Evolutionary conservation across 2,329 filamentous ascomycete species (phyloP).

Genomic region (Alternaria gansuensis): DNA sequence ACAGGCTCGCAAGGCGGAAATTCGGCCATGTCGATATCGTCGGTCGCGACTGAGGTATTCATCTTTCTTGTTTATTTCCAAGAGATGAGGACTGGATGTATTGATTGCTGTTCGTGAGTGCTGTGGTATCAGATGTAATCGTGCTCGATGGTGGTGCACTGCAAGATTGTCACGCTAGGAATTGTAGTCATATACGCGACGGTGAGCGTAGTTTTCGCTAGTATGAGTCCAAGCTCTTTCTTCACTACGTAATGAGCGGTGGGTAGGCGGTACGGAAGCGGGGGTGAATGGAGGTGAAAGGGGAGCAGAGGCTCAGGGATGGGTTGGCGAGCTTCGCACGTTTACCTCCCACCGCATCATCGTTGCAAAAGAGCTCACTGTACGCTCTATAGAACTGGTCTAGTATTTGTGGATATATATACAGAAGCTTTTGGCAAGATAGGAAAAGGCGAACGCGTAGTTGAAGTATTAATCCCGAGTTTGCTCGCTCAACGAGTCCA

Average conservation of each 20-base stretch:
- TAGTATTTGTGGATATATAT: no score
- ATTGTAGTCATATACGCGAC: neutral
- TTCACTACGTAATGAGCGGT: neutral
- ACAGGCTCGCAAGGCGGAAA: no score
- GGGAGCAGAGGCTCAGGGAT: neutral
- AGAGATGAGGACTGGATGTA: rapidly evolving
- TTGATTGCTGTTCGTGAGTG: neutral
- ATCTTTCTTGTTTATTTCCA: neutral
- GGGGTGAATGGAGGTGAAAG: neutral
- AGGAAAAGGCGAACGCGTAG: neutral
- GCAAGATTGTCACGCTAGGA: neutral
- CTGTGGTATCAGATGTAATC: neutral
- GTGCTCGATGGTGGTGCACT: neutral
- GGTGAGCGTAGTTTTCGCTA: neutral
- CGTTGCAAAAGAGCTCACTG: no score
- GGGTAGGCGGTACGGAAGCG: neutral
- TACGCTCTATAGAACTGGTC: neutral
- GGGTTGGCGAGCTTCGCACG: rapidly evolving
- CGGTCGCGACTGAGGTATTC: rapidly evolving
- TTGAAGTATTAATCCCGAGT: no score
- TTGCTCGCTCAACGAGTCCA: neutral
- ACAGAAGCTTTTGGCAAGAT: neutral
- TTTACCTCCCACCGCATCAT: neutral
- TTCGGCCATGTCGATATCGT: neutral
- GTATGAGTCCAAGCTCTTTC: neutral